These are phyloP conservation scores for Hypericum androsaemum DNA, from an alignment of 345 rosid genomes.

Conservation along the genomic window DNA sequence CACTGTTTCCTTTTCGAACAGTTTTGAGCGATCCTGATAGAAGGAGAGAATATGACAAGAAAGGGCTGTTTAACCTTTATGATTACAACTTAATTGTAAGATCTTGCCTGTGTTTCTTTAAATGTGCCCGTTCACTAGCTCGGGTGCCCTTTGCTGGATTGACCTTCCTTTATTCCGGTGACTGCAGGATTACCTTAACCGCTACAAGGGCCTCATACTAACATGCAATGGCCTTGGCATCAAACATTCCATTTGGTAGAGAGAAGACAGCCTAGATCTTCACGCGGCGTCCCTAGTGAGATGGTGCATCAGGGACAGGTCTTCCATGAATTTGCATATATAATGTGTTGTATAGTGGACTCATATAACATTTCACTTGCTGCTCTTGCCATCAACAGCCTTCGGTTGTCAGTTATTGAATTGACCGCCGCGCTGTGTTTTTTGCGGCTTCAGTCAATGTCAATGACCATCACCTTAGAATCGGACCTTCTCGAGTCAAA, in stretches of 20 bases:
- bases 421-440: too few species aligned
- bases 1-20: constrained; percentile 21
- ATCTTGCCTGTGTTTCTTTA: background rate
- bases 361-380: too few species aligned
- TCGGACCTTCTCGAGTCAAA: too few species aligned
- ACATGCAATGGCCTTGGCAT: constrained; percentile 95
- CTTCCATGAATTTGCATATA: too few species aligned
- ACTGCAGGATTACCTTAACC: constrained; percentile 74
- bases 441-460: too few species aligned
- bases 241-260: constrained; percentile 55
- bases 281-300: too few species aligned
- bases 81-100: constrained; percentile 51
- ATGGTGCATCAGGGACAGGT: too few species aligned
- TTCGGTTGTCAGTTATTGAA: too few species aligned
- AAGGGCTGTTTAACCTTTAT: constrained; percentile 47
- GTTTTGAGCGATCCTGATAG: constrained; percentile 66
- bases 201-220: constrained; percentile 79
- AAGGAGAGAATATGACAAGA: constrained; percentile 65
- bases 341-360: too few species aligned
- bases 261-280: too few species aligned
- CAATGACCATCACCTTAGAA: too few species aligned
- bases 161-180: background rate
- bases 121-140: background rate
- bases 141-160: background rate
- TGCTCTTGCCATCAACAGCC: too few species aligned